A percentile compares a stretch with the other conserved stretches of the same genome.
These are phyloP conservation scores for Elaeis guineensis DNA, from an alignment of 176 grass and related monocot species.

Conservation along the genomic window DNA sequence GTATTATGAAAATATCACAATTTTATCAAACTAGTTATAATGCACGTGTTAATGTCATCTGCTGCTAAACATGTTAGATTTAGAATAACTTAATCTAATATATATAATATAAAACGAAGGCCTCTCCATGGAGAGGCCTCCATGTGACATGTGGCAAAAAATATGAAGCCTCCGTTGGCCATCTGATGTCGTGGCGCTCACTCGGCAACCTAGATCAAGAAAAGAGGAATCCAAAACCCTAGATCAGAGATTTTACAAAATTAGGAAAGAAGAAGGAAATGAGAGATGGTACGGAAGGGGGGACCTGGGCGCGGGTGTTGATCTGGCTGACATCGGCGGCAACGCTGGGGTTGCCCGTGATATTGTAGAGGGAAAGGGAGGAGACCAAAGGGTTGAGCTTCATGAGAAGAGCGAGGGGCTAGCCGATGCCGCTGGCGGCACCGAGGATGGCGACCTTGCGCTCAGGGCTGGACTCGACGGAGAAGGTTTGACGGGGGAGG, in stretches of 20 bases:
- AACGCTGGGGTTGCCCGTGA: constrained; percentile 31
- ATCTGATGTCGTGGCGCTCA: too few relatives aligned
- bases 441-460: constrained; percentile 34
- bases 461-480: constrained; percentile 14
- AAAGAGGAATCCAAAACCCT: constrained; percentile 2
- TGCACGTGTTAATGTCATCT: too few relatives aligned
- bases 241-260: not conserved
- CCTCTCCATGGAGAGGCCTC: too few relatives aligned
- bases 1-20: too few relatives aligned
- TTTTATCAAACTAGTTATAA: too few relatives aligned
- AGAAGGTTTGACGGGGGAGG: constrained; percentile 6
- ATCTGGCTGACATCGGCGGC: constrained; percentile 39
- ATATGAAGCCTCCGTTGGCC: too few relatives aligned
- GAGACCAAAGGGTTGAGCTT: constrained; percentile 47
- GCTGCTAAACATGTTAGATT: too few relatives aligned
- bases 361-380: constrained; percentile 38
- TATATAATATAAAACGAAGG: too few relatives aligned
- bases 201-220: constrained; percentile 16
- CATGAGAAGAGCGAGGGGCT: constrained; percentile 43
- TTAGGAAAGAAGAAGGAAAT: too few relatives aligned
- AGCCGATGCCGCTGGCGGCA: constrained; percentile 30
- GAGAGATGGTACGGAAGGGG: not conserved
- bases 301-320: constrained; percentile 36
- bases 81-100: too few relatives aligned
- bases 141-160: too few relatives aligned